Evolutionary conservation across 2,329 filamentous ascomycete genomes (phyloP).

Genomic region (Penicillium sp.): DNA sequence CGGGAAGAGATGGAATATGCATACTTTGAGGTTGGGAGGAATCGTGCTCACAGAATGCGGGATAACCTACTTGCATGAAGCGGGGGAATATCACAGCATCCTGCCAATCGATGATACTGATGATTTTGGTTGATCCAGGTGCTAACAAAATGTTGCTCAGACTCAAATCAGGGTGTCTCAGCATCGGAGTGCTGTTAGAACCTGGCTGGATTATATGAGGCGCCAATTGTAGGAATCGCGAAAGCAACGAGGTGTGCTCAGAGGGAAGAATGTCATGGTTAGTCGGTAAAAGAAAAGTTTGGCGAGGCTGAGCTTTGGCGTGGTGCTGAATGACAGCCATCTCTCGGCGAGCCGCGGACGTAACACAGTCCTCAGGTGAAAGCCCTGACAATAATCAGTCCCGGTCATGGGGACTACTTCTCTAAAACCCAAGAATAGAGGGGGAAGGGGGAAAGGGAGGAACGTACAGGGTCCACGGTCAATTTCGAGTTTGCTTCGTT

Average conservation of each 20-base stretch:
- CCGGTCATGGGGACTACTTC: constrained; percentile 16
- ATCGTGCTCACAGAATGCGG: constrained; percentile 28
- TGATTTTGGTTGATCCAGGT: constrained; percentile 25
- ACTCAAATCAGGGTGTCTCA: constrained; percentile 31
- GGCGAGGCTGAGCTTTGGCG: constrained; percentile 26
- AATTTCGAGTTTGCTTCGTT: constrained; percentile 23
- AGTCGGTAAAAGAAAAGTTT: constrained; percentile 29
- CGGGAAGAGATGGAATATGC: constrained; percentile 24
- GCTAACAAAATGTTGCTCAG: constrained; percentile 27
- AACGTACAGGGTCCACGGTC: constrained; percentile 28
- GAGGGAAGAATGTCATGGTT: constrained; percentile 22
- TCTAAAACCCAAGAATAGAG: too few species aligned
- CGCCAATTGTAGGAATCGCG: constrained; percentile 24
- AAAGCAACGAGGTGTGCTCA: constrained; percentile 26
- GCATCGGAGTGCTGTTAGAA: constrained; percentile 17
- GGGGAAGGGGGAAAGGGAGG: constrained; percentile 16
- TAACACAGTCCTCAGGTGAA: constrained; percentile 21
- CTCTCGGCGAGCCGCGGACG: constrained; percentile 28
- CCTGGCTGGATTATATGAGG: constrained; percentile 16
- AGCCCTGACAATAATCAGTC: constrained; percentile 22
- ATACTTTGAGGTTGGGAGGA: constrained; percentile 24
- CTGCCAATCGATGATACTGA: constrained; percentile 31
- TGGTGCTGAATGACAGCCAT: constrained; percentile 19
- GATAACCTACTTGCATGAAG: constrained; percentile 30
- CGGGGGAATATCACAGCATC: constrained; percentile 25